A percentile compares a stretch with the other conserved stretches of the same genome.
These are phyloP conservation scores for Globisporangium iwayamae DNA, from an alignment of 352 stramenopile species.

Conservation along the genomic window DNA sequence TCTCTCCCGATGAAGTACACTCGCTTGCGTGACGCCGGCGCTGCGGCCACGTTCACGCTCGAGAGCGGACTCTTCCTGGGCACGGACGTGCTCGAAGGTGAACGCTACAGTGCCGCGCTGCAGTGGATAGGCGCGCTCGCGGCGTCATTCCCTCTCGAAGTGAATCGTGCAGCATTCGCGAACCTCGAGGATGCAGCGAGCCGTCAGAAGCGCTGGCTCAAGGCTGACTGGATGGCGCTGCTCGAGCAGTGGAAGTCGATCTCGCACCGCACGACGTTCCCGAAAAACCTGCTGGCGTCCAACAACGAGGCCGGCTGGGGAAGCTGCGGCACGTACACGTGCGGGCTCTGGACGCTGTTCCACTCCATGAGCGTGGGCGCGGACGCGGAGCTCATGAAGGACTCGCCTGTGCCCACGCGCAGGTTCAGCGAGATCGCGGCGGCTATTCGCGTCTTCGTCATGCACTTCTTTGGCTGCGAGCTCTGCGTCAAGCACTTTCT, in stretches of 20 bases:
- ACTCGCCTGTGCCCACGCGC: slow-evolving; percentile 26
- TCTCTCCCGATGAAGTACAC: slow-evolving; percentile 64
- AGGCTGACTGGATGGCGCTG: slow-evolving; percentile 52
- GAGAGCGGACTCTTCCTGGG: slow-evolving; percentile 77
- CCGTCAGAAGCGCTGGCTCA: slow-evolving; percentile 42
- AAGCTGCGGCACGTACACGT: slow-evolving; percentile 77
- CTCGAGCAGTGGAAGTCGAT: slow-evolving; percentile 63
- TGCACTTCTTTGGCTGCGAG: slow-evolving; percentile 83
- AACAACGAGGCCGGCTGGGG: slow-evolving; percentile 46
- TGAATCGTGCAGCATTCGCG: slow-evolving; percentile 52
- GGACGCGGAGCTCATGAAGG: slow-evolving; percentile 17
- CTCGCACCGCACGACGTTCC: slow-evolving; percentile 46
- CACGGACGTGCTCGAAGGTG: slow-evolving; percentile 48
- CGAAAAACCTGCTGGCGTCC: slow-evolving; percentile 52
- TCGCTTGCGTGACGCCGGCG: slow-evolving; percentile 62
- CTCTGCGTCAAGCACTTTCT: slow-evolving; percentile 76
- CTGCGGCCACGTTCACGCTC: slow-evolving; percentile 61
- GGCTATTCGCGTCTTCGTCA: slow-evolving; percentile 68
- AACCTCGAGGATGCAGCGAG: slow-evolving; percentile 36
- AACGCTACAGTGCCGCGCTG: slow-evolving; percentile 58
- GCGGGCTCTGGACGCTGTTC: slow-evolving; percentile 79
- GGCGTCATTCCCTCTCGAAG: slow-evolving; percentile 57
- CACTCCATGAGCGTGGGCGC: slow-evolving; percentile 62
- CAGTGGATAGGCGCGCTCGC: slow-evolving; percentile 63
- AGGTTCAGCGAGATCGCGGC: slow-evolving; percentile 54